These are phyloP conservation scores for Metschnikowia lachancei DNA, from an alignment of 805 yeast species.

Conservation along the genomic window DNA sequence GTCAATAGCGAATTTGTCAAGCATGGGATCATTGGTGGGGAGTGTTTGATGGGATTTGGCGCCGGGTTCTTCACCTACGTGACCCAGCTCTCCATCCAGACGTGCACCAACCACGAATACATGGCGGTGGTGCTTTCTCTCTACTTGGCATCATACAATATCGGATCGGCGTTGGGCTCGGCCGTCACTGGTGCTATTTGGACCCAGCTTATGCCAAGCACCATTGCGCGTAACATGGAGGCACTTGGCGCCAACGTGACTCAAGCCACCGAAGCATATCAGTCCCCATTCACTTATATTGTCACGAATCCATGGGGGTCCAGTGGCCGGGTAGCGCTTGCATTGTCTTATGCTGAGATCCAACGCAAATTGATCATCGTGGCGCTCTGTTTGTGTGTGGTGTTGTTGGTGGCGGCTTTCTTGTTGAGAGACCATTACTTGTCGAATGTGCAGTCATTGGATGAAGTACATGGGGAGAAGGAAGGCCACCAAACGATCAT, in stretches of 20 bases:
- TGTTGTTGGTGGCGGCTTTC: conserved; percentile 47
- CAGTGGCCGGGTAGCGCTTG: conserved; percentile 56
- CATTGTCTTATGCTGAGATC: conserved; percentile 54
- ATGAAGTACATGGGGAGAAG: conserved; percentile 17
- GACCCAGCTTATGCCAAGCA: conserved; percentile 55
- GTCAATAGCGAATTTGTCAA: conserved; percentile 27
- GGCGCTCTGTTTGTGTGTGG: conserved; percentile 54
- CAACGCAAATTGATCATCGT: conserved; percentile 58
- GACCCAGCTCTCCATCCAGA: conserved; percentile 57
- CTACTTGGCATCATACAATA: conserved; percentile 54
- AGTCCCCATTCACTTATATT: conserved; percentile 52
- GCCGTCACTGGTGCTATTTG: conserved; percentile 70
- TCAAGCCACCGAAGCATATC: conserved; percentile 35
- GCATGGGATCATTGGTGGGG: conserved; percentile 62
- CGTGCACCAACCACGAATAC: conserved; percentile 58
- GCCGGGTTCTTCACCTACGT: conserved; percentile 71
- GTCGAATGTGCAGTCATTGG: conserved; percentile 33
- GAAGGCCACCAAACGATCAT: conserved; percentile 15
- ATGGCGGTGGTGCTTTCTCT: conserved; percentile 62
- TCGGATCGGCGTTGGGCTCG: conserved; percentile 64
- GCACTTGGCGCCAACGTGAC: conserved; percentile 28
- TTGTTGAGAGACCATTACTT: conserved; percentile 54
- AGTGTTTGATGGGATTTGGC: conserved; percentile 66
- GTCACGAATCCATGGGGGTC: conserved; percentile 57
- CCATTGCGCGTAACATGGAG: conserved; percentile 34